Conservation (phyloP, 495 filamentous ascomycete species). For the Hypoxylon lenormandii region DNA sequence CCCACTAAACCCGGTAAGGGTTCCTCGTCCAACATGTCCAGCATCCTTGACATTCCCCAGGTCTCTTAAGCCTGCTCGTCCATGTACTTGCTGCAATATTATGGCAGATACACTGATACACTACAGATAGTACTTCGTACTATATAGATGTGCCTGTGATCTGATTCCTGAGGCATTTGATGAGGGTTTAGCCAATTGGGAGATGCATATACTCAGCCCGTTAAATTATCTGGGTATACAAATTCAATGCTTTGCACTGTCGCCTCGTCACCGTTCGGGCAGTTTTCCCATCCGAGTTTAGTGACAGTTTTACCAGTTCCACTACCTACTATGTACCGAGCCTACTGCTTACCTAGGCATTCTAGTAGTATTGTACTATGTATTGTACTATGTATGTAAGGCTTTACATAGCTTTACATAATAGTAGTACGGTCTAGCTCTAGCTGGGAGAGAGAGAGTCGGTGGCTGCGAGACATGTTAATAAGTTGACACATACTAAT, state of each 20-base stretch:
- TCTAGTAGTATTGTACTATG: too few relatives aligned
- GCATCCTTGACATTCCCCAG: constrained; percentile 45
- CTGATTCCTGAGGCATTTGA: constrained; percentile 14
- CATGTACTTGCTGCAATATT: too few relatives aligned
- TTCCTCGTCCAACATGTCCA: constrained; percentile 40
- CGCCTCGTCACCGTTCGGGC: constrained; percentile 35
- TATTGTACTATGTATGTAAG: too few relatives aligned
- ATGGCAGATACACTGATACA: too few relatives aligned
- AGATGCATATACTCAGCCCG: constrained; percentile 12
- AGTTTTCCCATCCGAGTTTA: constrained; percentile 41
- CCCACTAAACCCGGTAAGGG: constrained; percentile 11
- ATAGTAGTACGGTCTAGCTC: neutral
- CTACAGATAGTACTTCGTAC: neutral
- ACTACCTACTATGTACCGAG: too few relatives aligned
- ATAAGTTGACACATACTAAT: constrained; percentile 31
- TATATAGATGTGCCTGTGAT: constrained; percentile 27
- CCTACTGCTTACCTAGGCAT: too few relatives aligned
- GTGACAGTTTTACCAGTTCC: constrained; percentile 35
- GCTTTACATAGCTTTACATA: too few relatives aligned
- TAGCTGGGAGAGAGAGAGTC: constrained; percentile 22
- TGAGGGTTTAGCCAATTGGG: constrained; percentile 25
- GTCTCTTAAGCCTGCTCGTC: constrained; percentile 20
- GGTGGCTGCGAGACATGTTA: constrained; percentile 45
- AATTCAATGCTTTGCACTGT: constrained; percentile 31
- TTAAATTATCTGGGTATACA: constrained; percentile 19